These are phyloP conservation scores for Eucalyptus pauciflora DNA, from an alignment of 345 rosid genomes.

Conservation along the genomic window DNA sequence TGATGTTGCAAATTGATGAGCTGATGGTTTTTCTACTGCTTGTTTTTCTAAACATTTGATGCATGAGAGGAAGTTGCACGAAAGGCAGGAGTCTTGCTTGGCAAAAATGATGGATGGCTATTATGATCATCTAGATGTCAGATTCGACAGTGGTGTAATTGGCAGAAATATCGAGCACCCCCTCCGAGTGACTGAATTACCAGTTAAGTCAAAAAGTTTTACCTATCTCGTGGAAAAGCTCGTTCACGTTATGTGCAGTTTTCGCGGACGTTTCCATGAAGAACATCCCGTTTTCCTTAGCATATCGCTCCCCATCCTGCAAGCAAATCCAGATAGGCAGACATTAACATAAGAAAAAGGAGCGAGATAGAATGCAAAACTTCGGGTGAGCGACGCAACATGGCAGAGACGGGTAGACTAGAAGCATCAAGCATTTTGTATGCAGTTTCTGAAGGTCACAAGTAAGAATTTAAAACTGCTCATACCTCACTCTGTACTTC, in stretches of 20 bases:
- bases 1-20: background rate
- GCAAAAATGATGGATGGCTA: background rate
- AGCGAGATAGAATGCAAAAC: background rate
- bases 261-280: slow-evolving; percentile 69
- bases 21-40: background rate
- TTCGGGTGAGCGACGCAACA: background rate
- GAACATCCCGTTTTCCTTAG: slow-evolving; percentile 46
- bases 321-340: background rate
- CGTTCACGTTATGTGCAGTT: slow-evolving; percentile 53
- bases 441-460: background rate
- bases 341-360: background rate
- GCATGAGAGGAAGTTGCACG: background rate
- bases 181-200: background rate
- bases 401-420: background rate
- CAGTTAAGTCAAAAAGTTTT: background rate
- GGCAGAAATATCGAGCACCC: background rate
- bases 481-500: slow-evolving; percentile 45
- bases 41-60: background rate
- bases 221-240: slow-evolving; percentile 71
- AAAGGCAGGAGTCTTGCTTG: background rate
- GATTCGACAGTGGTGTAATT: background rate
- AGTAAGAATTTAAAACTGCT: background rate
- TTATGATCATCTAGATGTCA: background rate
- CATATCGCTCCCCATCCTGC: slow-evolving; percentile 59
- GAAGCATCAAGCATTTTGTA: background rate